phyloP scores from a whole-genome alignment of 2,329 filamentous ascomycete species.

The Verticillium nonalfalfae region DNA sequence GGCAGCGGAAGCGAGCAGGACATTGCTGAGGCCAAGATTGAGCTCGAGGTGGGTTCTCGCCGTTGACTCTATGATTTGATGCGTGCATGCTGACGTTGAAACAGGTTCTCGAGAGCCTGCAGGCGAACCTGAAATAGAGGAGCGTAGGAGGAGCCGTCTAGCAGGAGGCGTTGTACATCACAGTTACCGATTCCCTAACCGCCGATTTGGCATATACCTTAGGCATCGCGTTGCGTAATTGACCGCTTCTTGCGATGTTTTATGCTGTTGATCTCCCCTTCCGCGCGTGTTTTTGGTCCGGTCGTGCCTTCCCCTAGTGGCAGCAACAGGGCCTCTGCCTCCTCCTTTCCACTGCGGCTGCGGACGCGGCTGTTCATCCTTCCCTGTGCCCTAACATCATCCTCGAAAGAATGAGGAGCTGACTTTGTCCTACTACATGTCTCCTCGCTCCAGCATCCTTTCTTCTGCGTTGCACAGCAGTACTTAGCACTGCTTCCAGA shows the following conservation, averaged over 20 bases:
- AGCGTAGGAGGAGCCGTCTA: constrained; percentile 38
- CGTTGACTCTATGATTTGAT: background rate
- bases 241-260: constrained; percentile 12
- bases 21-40: constrained; percentile 97
- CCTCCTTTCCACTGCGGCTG: background rate
- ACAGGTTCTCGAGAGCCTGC: constrained; percentile 77
- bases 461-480: background rate
- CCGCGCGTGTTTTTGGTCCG: background rate
- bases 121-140: constrained; percentile 73
- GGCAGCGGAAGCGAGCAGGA: constrained; percentile 94
- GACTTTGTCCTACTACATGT: background rate
- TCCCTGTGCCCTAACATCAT: background rate
- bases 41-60: constrained; percentile 73
- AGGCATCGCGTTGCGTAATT: constrained; percentile 11
- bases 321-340: background rate
- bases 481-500: background rate
- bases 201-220: constrained; percentile 3
- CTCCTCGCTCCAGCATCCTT: background rate
- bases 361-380: background rate
- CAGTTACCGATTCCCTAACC: constrained; percentile 16
- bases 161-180: constrained; percentile 35
- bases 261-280: background rate
- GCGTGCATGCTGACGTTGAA: constrained; percentile 15
- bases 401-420: background rate
- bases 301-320: background rate